Evolutionary conservation across 202 grass and related monocot genomes (phyloP).

Genomic region (Carex sylvatica): DNA sequence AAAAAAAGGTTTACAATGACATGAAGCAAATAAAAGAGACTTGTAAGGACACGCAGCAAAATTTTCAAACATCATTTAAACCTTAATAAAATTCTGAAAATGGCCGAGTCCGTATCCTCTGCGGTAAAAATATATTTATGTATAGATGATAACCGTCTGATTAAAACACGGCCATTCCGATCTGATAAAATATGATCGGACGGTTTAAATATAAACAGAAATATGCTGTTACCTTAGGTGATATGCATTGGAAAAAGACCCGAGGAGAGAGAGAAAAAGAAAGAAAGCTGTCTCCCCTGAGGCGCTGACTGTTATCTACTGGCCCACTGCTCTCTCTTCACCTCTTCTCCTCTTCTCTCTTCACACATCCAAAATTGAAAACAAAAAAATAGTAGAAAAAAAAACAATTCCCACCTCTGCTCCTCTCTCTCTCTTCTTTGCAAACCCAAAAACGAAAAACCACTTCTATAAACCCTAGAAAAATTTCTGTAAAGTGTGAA

Average conservation of each 20-base stretch:
- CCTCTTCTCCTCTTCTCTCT: not conserved
- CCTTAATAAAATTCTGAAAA: not conserved
- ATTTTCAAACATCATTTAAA: not conserved
- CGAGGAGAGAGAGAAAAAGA: not conserved
- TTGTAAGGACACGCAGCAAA: not conserved
- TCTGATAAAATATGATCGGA: no score
- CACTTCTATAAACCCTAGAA: slow-evolving; percentile 30
- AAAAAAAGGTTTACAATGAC: not conserved
- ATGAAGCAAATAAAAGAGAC: not conserved
- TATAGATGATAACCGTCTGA: no score
- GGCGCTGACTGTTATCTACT: slow-evolving; percentile 27
- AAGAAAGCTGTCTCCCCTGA: slow-evolving; percentile 14
- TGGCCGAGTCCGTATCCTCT: no score
- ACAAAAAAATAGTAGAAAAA: not conserved
- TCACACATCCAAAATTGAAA: not conserved
- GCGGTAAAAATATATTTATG: no score
- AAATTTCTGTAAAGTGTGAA: not conserved
- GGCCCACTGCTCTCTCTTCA: not conserved
- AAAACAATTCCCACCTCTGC: slow-evolving; percentile 10
- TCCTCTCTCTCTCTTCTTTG: not conserved
- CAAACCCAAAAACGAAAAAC: not conserved
- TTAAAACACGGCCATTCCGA: no score
- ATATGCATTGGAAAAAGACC: not conserved
- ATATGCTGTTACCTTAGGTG: no score
- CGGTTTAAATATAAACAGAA: no score